Evolutionary conservation across 73 alveolate genomes (phyloP).

Genomic region (Halteria grandinella): DNA sequence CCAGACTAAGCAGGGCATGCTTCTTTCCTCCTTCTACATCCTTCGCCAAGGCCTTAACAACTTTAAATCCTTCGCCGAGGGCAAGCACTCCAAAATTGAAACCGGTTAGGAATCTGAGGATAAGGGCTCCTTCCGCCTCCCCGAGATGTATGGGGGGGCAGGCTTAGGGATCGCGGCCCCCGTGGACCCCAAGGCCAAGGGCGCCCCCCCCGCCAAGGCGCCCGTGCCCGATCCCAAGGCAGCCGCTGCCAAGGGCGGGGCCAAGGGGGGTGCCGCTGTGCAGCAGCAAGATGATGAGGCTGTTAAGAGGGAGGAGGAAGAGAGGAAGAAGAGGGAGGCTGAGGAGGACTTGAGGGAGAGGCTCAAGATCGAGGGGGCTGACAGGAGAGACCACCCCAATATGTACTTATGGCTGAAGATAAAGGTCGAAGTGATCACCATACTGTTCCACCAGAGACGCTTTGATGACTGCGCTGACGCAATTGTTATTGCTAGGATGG

Average conservation of each 20-base stretch:
- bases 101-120: slow-evolving; percentile 77
- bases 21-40: slow-evolving; percentile 74
- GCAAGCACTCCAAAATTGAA: slow-evolving; percentile 69
- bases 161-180: slow-evolving; percentile 68
- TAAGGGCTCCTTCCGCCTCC: slow-evolving; percentile 69
- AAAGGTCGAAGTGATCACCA: slow-evolving; percentile 37
- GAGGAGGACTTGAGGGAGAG: slow-evolving; percentile 26
- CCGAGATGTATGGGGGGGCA: slow-evolving; percentile 67
- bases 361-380: slow-evolving; percentile 23
- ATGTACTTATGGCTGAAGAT: slow-evolving; percentile 52
- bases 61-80: slow-evolving; percentile 70
- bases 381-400: slow-evolving; percentile 56
- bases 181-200: slow-evolving; percentile 63
- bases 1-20: slow-evolving; percentile 75
- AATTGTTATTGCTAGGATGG: slow-evolving; percentile 47
- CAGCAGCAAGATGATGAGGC: slow-evolving; percentile 75
- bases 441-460: slow-evolving; percentile 50
- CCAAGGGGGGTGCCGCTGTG: slow-evolving; percentile 72
- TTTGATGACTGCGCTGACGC: slow-evolving; percentile 55
- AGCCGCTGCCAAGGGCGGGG: slow-evolving; percentile 61
- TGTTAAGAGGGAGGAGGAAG: slow-evolving; percentile 55
- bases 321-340: slow-evolving; percentile 42
- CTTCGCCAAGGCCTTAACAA: slow-evolving; percentile 72
- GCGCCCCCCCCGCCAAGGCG: slow-evolving; percentile 24
- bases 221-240: too few relatives aligned